These are phyloP conservation scores for Ricinus communis DNA, from an alignment of 345 rosid genomes.

Conservation along the genomic window DNA sequence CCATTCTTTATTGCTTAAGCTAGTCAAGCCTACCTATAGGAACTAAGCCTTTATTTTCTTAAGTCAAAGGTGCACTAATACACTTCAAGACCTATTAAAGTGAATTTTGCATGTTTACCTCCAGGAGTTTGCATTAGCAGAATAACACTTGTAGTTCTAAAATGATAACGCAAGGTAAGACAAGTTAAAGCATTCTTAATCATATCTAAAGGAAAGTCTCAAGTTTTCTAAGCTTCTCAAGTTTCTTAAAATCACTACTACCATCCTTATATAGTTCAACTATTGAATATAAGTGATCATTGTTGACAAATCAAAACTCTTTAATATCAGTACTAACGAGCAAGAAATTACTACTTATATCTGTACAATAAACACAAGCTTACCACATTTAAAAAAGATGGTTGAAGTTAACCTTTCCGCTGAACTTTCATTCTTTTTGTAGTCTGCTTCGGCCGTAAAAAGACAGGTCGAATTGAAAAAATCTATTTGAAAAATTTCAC, in stretches of 20 bases:
- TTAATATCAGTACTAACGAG: slow-evolving; percentile 4
- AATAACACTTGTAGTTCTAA: neutral
- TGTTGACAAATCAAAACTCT: neutral
- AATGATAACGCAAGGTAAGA: neutral
- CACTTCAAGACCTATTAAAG: too few species aligned
- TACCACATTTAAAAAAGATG: slow-evolving; percentile 57
- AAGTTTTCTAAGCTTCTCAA: slow-evolving; percentile 5
- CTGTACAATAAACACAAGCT: slow-evolving; percentile 30
- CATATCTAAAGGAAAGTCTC: neutral
- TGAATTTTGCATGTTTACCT: neutral
- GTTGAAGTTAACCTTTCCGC: slow-evolving; percentile 50
- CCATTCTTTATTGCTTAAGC: neutral
- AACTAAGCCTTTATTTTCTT: neutral
- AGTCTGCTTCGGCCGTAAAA: slow-evolving; percentile 59
- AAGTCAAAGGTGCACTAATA: neutral
- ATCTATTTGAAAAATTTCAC: slow-evolving; percentile 45
- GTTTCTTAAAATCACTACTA: neutral
- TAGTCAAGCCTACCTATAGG: neutral
- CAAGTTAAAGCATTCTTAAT: neutral
- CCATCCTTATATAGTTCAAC: neutral
- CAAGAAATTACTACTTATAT: slow-evolving; percentile 17
- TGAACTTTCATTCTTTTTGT: slow-evolving; percentile 55
- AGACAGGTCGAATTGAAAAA: slow-evolving; percentile 54
- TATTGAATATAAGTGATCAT: neutral
- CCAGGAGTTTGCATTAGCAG: neutral